Base-by-base conservation (phyloP, 2,329 filamentous ascomycete species). In the Helotiales sp. region DNA sequence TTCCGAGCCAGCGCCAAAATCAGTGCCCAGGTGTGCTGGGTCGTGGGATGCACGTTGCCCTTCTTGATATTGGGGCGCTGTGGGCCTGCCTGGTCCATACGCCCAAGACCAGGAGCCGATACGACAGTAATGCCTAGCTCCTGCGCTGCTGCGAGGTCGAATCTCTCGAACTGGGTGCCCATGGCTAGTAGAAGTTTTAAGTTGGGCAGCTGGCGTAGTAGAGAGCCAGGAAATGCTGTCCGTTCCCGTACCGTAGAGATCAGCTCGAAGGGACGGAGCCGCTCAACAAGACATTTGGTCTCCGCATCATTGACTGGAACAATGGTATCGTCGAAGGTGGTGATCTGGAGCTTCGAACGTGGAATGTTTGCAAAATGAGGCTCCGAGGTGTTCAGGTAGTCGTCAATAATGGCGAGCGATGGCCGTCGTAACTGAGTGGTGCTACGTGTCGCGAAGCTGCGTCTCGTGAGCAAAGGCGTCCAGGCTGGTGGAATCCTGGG, bases 181-280 rank as follows among this genome's bases (percentile, higher is more conserved):
- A 89, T 91, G 1, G 89, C 92, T 44, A 95, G 81, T 27, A 96
- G 80, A 2, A 93, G 78, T 69, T 86, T 86, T 15, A 96, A 80
- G 57, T 90, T 89, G 0, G 91, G 90, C 1, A 96, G 81, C 15
- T 81, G 76, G 5, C 77, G 70, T 40, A 93, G 76, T 2, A 95
- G 77, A 0, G 81, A 80, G 0, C 73, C 77, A 0, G 89, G 85
- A 67, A 96, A 90, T 0, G 90, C 86, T 0, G 91, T 96, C 49
- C 91, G 86, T 73, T 96, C 91, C 61, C 91, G 84, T 87, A 95
- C 93, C 0, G 87, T 87, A 55, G 87, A 87, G 56, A 96, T 87
- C 44, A 91, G 77, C 5, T 82, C 75, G 69, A 90, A 96, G 0
- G 87, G 85, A 63, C 82, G 76, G 2, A 96, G 82, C 2, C 89